Conservation (phyloP, 2,329 filamentous ascomycete species). For the Lecanicillium sp. region DNA sequence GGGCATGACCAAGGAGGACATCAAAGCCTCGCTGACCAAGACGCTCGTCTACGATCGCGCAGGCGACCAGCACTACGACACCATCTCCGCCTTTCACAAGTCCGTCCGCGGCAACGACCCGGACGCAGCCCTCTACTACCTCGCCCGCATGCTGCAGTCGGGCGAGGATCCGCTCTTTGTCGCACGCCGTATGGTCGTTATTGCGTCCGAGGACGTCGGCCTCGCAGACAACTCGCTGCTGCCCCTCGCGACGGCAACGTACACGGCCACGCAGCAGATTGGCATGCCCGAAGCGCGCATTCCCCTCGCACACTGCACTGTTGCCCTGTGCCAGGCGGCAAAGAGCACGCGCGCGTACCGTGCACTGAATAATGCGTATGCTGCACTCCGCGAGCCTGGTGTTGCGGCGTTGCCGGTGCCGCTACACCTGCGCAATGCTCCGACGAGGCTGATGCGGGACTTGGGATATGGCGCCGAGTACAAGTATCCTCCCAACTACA, state of each 20-base stretch:
- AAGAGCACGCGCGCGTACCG: slow-evolving; percentile 87
- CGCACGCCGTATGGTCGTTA: slow-evolving; percentile 85
- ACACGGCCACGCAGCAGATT: slow-evolving; percentile 83
- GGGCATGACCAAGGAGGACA: slow-evolving; percentile 61
- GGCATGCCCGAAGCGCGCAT: slow-evolving; percentile 94
- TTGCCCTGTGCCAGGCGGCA: slow-evolving; percentile 70
- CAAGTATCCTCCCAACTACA: slow-evolving; percentile 92
- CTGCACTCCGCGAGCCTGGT: slow-evolving; percentile 74
- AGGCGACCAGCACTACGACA: slow-evolving; percentile 96
- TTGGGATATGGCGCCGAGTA: slow-evolving; percentile 86
- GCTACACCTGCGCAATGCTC: slow-evolving; percentile 82
- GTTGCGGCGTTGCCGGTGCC: slow-evolving; percentile 77
- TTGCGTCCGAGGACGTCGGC: slow-evolving; percentile 90
- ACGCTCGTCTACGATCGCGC: slow-evolving; percentile 92
- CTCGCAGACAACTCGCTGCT: slow-evolving; percentile 81
- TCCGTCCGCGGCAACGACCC: slow-evolving; percentile 81
- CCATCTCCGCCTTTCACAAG: slow-evolving; percentile 95
- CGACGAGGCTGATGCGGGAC: slow-evolving; percentile 87
- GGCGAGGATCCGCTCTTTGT: slow-evolving; percentile 92
- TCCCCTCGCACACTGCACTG: slow-evolving; percentile 78
- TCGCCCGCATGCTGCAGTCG: slow-evolving; percentile 90
- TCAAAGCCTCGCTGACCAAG: slow-evolving; percentile 80
- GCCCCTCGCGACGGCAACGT: slow-evolving; percentile 75
- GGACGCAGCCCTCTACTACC: slow-evolving; percentile 87
- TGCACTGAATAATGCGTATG: slow-evolving; percentile 70